Evolutionary conservation across 2,329 filamentous ascomycete genomes (phyloP).

Genomic region (Emmonsiellopsis sp.): DNA sequence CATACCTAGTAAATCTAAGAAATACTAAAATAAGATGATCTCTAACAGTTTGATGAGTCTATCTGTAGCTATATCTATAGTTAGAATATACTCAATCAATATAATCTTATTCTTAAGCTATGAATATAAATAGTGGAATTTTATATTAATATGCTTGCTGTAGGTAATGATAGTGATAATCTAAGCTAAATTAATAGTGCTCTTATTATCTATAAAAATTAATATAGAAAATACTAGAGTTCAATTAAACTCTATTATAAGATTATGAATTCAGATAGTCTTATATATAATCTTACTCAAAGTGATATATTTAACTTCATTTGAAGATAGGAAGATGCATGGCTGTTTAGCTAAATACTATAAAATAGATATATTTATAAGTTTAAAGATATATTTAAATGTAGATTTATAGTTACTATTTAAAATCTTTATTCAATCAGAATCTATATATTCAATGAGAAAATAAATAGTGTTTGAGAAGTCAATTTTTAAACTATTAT

Average conservation of each 20-base stretch:
- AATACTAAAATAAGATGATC: neutral
- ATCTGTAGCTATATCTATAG: neutral
- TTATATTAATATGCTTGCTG: too few relatives aligned
- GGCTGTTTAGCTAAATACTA: slow-evolving; percentile 9
- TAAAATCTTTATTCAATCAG: neutral
- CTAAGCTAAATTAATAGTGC: neutral
- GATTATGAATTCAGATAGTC: too few relatives aligned
- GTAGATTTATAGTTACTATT: slow-evolving; percentile 4
- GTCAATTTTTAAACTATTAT: neutral
- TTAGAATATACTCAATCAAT: neutral
- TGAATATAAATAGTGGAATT: too few relatives aligned
- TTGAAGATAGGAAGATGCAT: slow-evolving; percentile 9
- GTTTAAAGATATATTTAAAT: slow-evolving; percentile 7
- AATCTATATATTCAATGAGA: neutral
- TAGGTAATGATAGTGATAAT: too few relatives aligned
- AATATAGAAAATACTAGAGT: too few relatives aligned
- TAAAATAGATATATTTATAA: slow-evolving; percentile 6
- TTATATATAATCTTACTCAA: neutral
- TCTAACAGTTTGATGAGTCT: neutral
- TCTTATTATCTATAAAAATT: neutral
- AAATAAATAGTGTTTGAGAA: rapidly evolving
- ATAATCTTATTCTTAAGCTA: neutral
- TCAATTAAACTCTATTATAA: too few relatives aligned
- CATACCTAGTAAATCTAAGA: neutral
- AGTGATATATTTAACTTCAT: slow-evolving; percentile 7